Conservation (phyloP, 495 filamentous ascomycete genomes). For the Aspergillus indologenus region DNA sequence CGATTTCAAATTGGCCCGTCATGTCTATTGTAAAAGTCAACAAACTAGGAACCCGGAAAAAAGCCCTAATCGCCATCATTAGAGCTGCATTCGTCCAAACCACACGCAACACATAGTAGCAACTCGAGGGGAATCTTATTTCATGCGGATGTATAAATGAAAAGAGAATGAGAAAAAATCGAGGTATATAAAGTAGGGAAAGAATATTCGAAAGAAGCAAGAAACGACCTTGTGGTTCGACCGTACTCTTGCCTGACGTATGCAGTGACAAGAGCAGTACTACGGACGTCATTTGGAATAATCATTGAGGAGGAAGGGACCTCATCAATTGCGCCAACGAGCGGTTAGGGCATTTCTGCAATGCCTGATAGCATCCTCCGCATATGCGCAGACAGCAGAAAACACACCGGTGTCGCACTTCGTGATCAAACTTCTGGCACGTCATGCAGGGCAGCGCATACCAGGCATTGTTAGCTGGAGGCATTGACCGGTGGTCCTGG, state of each 20-base stretch:
- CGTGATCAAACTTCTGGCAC: conserved; percentile 43
- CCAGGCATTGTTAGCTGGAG: conserved; percentile 40
- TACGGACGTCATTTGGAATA: neutral
- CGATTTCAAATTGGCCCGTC: neutral
- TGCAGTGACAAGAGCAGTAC: neutral
- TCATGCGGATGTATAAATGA: neutral
- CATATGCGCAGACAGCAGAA: conserved; percentile 51
- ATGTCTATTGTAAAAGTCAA: neutral
- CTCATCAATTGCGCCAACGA: conserved; percentile 36
- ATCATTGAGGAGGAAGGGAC: conserved; percentile 6
- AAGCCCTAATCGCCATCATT: conserved; percentile 2
- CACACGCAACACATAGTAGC: neutral
- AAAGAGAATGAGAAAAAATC: neutral
- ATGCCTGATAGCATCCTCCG: conserved; percentile 33
- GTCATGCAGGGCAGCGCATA: conserved; percentile 50
- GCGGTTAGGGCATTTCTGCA: conserved; percentile 38
- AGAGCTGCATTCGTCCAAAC: neutral
- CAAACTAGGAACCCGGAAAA: neutral
- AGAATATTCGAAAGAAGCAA: neutral
- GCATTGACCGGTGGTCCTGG: conserved; percentile 45
- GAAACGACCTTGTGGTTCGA: neutral
- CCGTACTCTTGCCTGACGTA: neutral
- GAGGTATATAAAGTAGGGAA: neutral
- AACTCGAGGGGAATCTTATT: neutral
- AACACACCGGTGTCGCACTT: conserved; percentile 45